These are phyloP conservation scores for Kazachstania taianensis DNA, from an alignment of 805 yeast species.

Conservation along the genomic window DNA sequence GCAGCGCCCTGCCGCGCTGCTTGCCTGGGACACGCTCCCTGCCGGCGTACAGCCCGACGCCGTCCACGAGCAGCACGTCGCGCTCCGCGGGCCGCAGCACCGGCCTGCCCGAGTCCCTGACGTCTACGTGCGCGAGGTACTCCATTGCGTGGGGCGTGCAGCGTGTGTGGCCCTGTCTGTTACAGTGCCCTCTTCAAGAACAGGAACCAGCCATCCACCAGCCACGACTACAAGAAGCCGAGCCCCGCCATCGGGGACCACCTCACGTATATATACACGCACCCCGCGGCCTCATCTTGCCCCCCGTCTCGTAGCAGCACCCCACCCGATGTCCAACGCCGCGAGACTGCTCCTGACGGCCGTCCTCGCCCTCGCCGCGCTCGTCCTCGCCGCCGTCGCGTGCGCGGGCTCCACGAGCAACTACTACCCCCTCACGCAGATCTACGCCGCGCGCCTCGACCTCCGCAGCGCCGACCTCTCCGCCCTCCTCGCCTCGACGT, in stretches of 20 bases:
- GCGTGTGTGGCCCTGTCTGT: no score
- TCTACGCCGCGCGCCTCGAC: constrained; percentile 41
- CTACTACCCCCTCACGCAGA: constrained; percentile 33
- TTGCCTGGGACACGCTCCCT: constrained; percentile 49
- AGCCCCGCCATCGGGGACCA: no score
- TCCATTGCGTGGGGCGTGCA: constrained; percentile 9
- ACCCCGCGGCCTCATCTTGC: neutral
- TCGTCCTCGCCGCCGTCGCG: constrained; percentile 39
- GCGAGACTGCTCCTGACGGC: constrained; percentile 15
- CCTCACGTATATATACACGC: neutral
- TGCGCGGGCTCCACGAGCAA: constrained; percentile 42
- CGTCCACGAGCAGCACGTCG: constrained; percentile 41
- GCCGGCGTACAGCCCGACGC: constrained; percentile 74
- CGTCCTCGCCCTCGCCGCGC: constrained; percentile 33
- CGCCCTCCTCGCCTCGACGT: neutral
- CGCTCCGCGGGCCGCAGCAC: constrained; percentile 36
- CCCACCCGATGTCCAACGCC: constrained; percentile 14
- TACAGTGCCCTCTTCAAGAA: neutral
- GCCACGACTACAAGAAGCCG: no score
- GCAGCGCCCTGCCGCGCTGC: constrained; percentile 68
- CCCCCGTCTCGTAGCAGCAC: neutral
- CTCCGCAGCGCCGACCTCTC: constrained; percentile 24
- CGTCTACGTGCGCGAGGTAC: constrained; percentile 31
- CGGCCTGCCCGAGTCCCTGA: constrained; percentile 33
- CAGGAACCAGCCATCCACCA: no score